A percentile compares a stretch with the other conserved stretches of the same genome.
Conservation (phyloP, 345 rosid genomes). For the Lepidium sativum region DNA sequence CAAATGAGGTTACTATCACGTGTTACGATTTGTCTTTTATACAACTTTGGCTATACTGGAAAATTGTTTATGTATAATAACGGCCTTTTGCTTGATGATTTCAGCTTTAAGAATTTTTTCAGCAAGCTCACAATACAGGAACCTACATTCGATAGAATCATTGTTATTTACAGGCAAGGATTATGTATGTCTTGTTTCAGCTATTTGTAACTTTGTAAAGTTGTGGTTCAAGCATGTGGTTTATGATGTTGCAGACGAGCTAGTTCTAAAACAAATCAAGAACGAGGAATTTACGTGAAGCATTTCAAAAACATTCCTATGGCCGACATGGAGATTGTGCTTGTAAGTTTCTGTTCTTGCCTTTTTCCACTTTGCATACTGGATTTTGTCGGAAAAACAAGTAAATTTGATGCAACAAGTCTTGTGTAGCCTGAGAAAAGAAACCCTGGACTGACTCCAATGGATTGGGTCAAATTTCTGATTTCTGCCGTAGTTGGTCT, state of each 20-base stretch:
- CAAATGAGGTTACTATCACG: slow-evolving; percentile 45
- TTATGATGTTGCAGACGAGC: slow-evolving; percentile 49
- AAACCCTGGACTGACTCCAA: slow-evolving; percentile 93
- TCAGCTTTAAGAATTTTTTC: slow-evolving; percentile 53
- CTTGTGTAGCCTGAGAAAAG: slow-evolving; percentile 88
- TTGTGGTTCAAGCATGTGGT: slow-evolving; percentile 7
- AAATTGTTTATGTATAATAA: background rate
- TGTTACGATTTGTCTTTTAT: background rate
- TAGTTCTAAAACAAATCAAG: slow-evolving; percentile 42
- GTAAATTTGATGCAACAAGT: background rate
- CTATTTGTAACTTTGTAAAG: slow-evolving; percentile 1
- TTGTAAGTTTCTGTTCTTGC: slow-evolving; percentile 49
- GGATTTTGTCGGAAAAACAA: background rate
- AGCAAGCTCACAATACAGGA: slow-evolving; percentile 79
- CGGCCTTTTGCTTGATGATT: slow-evolving; percentile 12
- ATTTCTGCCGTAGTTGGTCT: slow-evolving; percentile 83
- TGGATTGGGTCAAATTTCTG: slow-evolving; percentile 97
- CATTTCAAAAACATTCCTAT: slow-evolving; percentile 98
- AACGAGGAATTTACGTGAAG: slow-evolving; percentile 71
- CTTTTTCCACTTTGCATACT: slow-evolving; percentile 8
- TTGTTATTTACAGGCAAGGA: slow-evolving; percentile 82
- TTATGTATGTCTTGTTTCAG: slow-evolving; percentile 8
- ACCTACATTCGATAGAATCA: slow-evolving; percentile 91
- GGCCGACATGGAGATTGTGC: slow-evolving; percentile 99
- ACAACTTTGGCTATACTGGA: background rate